Base-by-base conservation (phyloP, 2,329 filamentous ascomycete genomes). In the Botryotinia narcissicola region DNA sequence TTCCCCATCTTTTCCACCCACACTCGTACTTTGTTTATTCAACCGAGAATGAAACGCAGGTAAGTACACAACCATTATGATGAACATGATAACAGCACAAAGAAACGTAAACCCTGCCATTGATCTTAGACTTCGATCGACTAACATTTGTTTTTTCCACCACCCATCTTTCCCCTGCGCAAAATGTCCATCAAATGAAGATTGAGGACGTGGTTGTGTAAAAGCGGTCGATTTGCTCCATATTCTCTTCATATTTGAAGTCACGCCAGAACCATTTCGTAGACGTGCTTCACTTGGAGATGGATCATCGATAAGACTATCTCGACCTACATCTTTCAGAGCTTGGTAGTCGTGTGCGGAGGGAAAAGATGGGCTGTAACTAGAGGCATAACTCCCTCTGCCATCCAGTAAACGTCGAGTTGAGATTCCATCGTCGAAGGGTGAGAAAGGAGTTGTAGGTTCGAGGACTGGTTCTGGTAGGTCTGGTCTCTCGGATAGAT, bases 91-190 rank as follows among this genome's bases (percentile, higher is more conserved):
- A 4, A 75, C 44, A 0, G 76, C 71, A 29, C 75, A 77, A 10
- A 76, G 22, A 20, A 74, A 60, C 10, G 75, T 77, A 62, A 76
- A 77, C 3, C 44, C 73, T 22, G 76, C 76, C 75, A 77, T 76
- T 9, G 73, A 74, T 42, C 75, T 67, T 35, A 78, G 44, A 75
- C 73, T 77, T 25, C 75, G 71, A 70, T 77, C 76, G 18, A 74
- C 73, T 40, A 78, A 44, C 75, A 77, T 77, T 67, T 77, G 75
- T 60, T 77, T 76, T 63, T 73, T 75, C 76, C 76, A 78, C 75
- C 74, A 75, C 0, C 74, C 77, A 25, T 74, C 73, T 71, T 73
- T 75, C 2, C 74, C 77, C 57, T 76, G 71, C n/a, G 77, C 76
- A 57, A 77, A 77, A n/a, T 73, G 63, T 4, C 75, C 76, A 72